Base-by-base conservation (phyloP, 345 rosid species). In the Moricandia arvensis region DNA sequence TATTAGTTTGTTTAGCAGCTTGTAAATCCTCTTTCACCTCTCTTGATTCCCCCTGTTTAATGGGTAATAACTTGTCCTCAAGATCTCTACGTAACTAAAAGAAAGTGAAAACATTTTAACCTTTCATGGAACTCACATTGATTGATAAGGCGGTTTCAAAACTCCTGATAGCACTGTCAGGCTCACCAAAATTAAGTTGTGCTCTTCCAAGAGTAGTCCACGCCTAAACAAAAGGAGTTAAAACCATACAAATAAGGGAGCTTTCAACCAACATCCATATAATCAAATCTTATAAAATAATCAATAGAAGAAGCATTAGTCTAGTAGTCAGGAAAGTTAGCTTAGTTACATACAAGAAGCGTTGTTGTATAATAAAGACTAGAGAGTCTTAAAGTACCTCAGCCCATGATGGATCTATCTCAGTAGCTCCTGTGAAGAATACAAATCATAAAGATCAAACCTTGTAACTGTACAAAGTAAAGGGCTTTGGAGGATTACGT, bases 141-240 rank as follows among this genome's bases (percentile, higher is more conserved):
- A 91, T 68, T 10, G 86, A 86, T 78, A 91, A 75, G 53, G 96
- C 94, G 58, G 63, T n/a, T n/a, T n/a, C n/a, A n/a, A n/a, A n/a
- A n/a, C 94, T 93, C 70, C 74, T 85, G 38, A 88, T 85, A 30
- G 96, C 94, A 74, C 74, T 83, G 76, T 91, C 96, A 5, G 94
- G 97, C 82, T 93, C 97, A 73, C 98, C 97, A 41, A 87, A 93
- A 83, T 93, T 93, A 17, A 93, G 82, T 71, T 93, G 97, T 51
- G 98, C 89, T 81, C 97, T 90, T 77, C 96, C 97, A 65, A 93
- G 97, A 49, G 98, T 91, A 79, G 86, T 49, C 96, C 98, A 90
- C 15, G 91, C 97, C 98, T 93, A 77, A 67, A 31, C 81, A n/a
- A 62, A 21, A 31, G n/a, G n/a, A 27, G 30, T 35, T 58, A n/a